Evolutionary conservation across 2,329 filamentous ascomycete genomes (phyloP).

Genomic region (Colletotrichum paranaense): DNA sequence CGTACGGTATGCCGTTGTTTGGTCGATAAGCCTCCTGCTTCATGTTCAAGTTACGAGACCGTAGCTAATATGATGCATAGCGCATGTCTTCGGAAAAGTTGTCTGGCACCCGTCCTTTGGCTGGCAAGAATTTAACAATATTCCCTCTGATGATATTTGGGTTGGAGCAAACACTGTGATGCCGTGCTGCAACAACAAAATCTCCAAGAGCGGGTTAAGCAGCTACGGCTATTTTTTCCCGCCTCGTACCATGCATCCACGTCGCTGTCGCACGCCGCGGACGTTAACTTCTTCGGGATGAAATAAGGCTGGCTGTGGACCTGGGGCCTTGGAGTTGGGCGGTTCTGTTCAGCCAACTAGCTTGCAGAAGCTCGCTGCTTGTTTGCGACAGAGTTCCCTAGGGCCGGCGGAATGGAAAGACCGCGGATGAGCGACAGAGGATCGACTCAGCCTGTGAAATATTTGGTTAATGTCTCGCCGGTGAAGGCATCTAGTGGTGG

Average conservation of each 20-base stretch:
- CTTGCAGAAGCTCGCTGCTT: neutral
- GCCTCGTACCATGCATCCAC: neutral
- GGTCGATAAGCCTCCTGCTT: neutral
- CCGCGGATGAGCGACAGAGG: neutral
- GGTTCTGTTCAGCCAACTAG: conserved; percentile 2
- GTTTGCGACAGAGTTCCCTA: neutral
- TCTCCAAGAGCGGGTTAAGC: neutral
- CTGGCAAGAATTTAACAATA: neutral
- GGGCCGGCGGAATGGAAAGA: neutral
- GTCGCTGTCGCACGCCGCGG: conserved; percentile 2
- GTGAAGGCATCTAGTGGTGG: neutral
- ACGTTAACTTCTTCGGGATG: conserved; percentile 1
- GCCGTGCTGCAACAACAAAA: neutral
- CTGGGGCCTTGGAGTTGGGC: neutral
- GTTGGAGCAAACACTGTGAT: neutral
- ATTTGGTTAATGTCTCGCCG: conserved; percentile 9
- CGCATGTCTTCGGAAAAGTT: neutral
- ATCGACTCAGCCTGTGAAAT: neutral
- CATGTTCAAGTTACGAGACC: neutral
- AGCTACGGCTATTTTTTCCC: neutral
- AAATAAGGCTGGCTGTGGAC: conserved; percentile 23
- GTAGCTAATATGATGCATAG: neutral
- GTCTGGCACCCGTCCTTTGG: neutral
- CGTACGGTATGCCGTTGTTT: neutral
- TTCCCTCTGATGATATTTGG: neutral